phyloP scores from a whole-genome alignment of 1,284 basidiomycete species.

The Anthracocystis setariae region DNA sequence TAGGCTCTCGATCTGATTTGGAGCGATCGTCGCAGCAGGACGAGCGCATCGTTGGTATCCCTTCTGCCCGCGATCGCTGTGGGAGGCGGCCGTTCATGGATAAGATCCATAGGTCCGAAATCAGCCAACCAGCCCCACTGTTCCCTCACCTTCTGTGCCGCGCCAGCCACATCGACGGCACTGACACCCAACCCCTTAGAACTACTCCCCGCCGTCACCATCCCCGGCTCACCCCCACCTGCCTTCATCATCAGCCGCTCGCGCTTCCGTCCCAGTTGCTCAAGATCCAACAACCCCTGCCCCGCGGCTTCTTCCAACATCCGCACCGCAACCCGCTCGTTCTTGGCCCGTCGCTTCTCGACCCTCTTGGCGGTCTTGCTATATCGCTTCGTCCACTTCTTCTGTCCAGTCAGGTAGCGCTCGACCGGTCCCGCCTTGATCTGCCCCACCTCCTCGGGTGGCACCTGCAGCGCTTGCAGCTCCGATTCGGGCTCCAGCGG shows the following conservation, averaged over 20 bases:
- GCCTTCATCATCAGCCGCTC: slow-evolving; percentile 8
- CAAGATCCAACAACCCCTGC: slow-evolving; percentile 32
- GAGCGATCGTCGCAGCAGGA: slow-evolving; percentile 24
- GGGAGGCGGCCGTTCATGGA: slow-evolving; percentile 55
- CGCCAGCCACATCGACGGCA: slow-evolving; percentile 10
- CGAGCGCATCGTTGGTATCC: slow-evolving; percentile 45
- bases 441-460: slow-evolving; percentile 72
- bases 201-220: not conserved
- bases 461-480: slow-evolving; percentile 76
- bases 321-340: slow-evolving; percentile 25
- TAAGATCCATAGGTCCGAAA: slow-evolving; percentile 49
- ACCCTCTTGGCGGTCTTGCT: slow-evolving; percentile 35
- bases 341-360: slow-evolving; percentile 41
- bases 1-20: slow-evolving; percentile 40
- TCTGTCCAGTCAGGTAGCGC: slow-evolving; percentile 49
- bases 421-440: slow-evolving; percentile 70
- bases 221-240: not conserved
- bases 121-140: slow-evolving; percentile 44
- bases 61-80: slow-evolving; percentile 55
- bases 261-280: slow-evolving; percentile 10
- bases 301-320: slow-evolving; percentile 36
- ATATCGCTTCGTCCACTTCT: slow-evolving; percentile 47
- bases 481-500: slow-evolving; percentile 79
- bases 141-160: slow-evolving; percentile 13
- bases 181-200: slow-evolving; percentile 1